A percentile compares a stretch with the other conserved stretches of the same genome.
Evolutionary conservation across 148 eudicot genomes (phyloP).

Genomic region (Rhododendron simsii): DNA sequence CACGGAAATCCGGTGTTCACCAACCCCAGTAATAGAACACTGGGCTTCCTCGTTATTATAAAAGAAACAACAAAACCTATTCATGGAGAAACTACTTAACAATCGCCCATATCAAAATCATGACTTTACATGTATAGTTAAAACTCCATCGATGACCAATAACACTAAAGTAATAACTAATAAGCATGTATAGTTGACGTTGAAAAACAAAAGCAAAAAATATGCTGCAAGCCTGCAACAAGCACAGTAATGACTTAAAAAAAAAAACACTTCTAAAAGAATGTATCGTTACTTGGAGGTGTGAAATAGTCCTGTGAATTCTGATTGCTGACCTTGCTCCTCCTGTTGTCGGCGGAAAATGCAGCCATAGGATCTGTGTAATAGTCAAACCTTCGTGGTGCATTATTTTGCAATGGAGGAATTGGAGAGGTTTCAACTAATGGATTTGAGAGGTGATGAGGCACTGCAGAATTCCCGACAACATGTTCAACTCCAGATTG

Average conservation of each 20-base stretch:
- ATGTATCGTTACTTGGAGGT: not conserved
- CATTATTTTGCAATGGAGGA: slow-evolving; percentile 10
- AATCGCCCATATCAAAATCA: no score
- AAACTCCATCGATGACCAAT: no score
- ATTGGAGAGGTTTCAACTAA: slow-evolving; percentile 35
- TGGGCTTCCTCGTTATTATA: no score
- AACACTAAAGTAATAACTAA: no score
- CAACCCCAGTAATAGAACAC: no score
- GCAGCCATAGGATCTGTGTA: not conserved
- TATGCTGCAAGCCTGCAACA: not conserved
- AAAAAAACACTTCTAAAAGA: not conserved
- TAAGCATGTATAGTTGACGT: not conserved
- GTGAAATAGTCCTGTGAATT: not conserved
- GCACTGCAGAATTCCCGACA: slow-evolving; percentile 6
- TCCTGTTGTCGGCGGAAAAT: not conserved
- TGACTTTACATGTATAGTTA: no score
- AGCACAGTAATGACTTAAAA: not conserved
- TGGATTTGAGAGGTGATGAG: slow-evolving; percentile 49
- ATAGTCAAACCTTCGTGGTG: not conserved
- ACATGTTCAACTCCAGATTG: slow-evolving; percentile 20
- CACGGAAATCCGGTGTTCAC: no score
- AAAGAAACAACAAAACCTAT: no score
- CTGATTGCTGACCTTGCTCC: not conserved
- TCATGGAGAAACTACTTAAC: no score
- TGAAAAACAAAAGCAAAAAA: not conserved